Conservation (phyloP, 129 eudicot species). For the Arctium minus region DNA sequence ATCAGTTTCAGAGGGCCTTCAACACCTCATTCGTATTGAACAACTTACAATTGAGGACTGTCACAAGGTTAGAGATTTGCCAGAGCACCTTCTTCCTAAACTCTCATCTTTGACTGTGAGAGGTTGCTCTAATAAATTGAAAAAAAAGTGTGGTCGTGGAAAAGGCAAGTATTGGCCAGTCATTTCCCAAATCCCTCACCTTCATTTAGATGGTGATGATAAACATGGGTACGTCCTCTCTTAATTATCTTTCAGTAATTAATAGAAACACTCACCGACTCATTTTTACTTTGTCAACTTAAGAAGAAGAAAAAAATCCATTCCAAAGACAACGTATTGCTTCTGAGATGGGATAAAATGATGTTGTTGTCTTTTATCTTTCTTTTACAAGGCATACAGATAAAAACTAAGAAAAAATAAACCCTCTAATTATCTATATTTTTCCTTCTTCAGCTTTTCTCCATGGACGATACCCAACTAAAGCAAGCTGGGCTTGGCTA, state of each 20-base stretch:
- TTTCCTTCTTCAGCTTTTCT: not conserved
- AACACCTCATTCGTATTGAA: not conserved
- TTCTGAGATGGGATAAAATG: too few species aligned
- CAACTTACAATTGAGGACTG: not conserved
- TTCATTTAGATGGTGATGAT: not conserved
- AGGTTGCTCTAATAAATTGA: not conserved
- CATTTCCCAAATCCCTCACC: constrained; percentile 17
- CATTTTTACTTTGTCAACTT: too few species aligned
- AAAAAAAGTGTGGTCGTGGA: not conserved
- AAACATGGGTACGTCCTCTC: too few species aligned
- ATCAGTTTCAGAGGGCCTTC: constrained; percentile 2
- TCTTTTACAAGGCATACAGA: too few species aligned
- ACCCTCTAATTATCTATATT: not conserved
- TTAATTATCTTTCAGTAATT: too few species aligned
- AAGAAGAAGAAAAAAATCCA: too few species aligned
- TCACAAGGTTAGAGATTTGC: not conserved
- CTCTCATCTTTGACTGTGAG: not conserved
- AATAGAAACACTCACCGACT: too few species aligned
- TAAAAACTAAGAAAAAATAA: too few species aligned
- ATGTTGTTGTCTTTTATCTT: too few species aligned
- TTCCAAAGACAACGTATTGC: too few species aligned
- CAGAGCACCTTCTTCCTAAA: not conserved
- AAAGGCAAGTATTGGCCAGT: constrained; percentile 13
- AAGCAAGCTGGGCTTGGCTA: constrained; percentile 98
- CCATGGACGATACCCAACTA: constrained; percentile 69